Base-by-base conservation (phyloP, 148 eudicot genomes). In the Fagopyrum esculentum region DNA sequence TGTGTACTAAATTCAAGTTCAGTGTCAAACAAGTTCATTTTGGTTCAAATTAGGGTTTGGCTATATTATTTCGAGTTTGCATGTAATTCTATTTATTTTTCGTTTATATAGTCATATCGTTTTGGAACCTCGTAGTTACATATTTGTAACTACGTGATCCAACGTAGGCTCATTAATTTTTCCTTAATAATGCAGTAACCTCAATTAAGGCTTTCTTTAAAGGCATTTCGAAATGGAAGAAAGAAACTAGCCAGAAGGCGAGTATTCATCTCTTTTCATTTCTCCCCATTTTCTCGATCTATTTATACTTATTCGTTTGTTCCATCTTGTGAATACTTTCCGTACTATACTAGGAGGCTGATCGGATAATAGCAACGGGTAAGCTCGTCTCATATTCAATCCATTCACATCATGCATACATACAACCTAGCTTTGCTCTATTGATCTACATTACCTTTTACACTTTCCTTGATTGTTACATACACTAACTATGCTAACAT, bases 161-260 rank as follows among this genome's bases (percentile, higher is more conserved):
- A 52, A 52, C n/a, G 1, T 35, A 35, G 1, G n/a, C 57, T 19
- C 63, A 8, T 6, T 57, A 57, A 19, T 57, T 19, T 29, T 6
- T 6, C 30, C 15, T 63, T 63, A 45, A 45, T 12, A 74, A 63
- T 83, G 81, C 80, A 89, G 93, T 80, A 52, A 86, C 91, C 15
- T 83, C 93, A 12, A 87, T 85, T 0, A 89, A 86, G 86, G 89
- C 93, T 17, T 83, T 84, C 75, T 84, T 87, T 48, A 89, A 84
- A 82, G 93, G 93, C 45, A 80, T 89, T 46, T 91, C 87, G 22
- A 82, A 87, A 22, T 89, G 93, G 93, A 89, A 89, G 79, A 84
- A 85, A 77, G 93, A 89, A 84, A 84, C 90, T 8, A 80, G 85
- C 22, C 77, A 81, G 78, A 87, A 87, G 61, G 85, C 47, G 16